phyloP scores from a whole-genome alignment of 2,329 filamentous ascomycete genomes.

The Sporothrix humicola region DNA sequence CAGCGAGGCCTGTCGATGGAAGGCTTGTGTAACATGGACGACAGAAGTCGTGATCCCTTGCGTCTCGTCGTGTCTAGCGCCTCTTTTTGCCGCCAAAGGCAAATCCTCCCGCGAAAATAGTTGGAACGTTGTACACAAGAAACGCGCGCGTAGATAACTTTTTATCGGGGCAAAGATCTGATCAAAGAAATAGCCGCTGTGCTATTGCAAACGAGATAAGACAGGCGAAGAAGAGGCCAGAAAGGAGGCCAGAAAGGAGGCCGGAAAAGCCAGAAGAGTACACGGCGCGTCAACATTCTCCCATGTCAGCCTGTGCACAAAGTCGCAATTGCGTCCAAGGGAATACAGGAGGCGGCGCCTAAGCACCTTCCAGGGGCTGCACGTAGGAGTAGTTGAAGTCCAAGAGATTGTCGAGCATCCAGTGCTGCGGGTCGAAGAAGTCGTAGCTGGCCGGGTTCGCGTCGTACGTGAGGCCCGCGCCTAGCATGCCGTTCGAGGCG shows the following conservation, averaged over 20 bases:
- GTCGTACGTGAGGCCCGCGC: slow-evolving; percentile 62
- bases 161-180: slow-evolving; percentile 11
- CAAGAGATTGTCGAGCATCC: slow-evolving; percentile 86
- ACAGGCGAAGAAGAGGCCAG: neutral
- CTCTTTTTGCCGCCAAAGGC: neutral
- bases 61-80: too few relatives aligned
- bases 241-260: neutral
- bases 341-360: slow-evolving; percentile 4
- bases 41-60: too few relatives aligned
- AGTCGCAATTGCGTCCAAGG: neutral
- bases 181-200: slow-evolving; percentile 9
- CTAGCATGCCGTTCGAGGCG: slow-evolving; percentile 53
- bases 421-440: slow-evolving; percentile 90
- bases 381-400: slow-evolving; percentile 74
- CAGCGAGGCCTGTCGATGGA: neutral
- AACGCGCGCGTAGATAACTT: slow-evolving; percentile 4
- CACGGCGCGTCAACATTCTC: neutral
- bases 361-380: slow-evolving; percentile 58
- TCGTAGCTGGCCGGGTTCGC: slow-evolving; percentile 67
- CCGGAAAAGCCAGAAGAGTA: too few relatives aligned
- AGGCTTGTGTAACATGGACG: neutral
- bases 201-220: neutral
- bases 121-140: slow-evolving; percentile 8
- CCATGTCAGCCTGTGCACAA: too few relatives aligned
- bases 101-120: neutral